Base-by-base conservation (phyloP, 2,329 filamentous ascomycete species). In the Claviceps citrina region DNA sequence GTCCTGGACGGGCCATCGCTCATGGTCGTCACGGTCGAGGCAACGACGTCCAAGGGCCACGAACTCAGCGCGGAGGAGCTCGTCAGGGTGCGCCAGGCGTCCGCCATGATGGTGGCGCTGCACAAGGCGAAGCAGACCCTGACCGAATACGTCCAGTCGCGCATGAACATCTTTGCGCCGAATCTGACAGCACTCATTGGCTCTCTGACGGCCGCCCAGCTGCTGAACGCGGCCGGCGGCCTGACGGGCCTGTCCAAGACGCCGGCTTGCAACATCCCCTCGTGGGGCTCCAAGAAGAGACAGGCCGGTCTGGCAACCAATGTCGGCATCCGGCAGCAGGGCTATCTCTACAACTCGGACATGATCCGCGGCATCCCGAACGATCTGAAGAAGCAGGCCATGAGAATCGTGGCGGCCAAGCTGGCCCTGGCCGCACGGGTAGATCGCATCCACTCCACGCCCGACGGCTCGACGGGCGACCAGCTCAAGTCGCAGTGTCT, bases 21-120 rank as follows among this genome's bases (percentile, higher is more conserved):
- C 52, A 95, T 98, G 87, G 84, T 93, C 45, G 87, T 98, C 38
- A 89, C 85, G 1, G 81, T 96, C 9, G 91, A 96, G 63, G 89
- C 86, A 24, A 93, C 87, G 5, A 91, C 83, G 2, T 91, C 86
- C 10, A 79, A 84, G 50, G 89, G 89, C 4, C 76, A 76, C 25
- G 75, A 84, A 36, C 76, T 98, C 61, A 73, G 72, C 3, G 67
- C 77, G n/a, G 66, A 75, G 5, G 85, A 94, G 57, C 68, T 96
- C 5, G 68, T 78, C 37, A 70, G 74, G 20, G 79, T 95, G 16
- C 64, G 81, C 22, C 70, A 73, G 39, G 89, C 86, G 7, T 95
- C 87, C 60, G 76, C 86, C 47, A 91, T 93, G 76, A 81, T 84
- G 8, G 69, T 96, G n/a, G 73, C 78, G 28, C 76, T 98, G 8